Evolutionary conservation across 1,139 yeast genomes (phyloP).

Genomic region (Debaryomyces fabryi): DNA sequence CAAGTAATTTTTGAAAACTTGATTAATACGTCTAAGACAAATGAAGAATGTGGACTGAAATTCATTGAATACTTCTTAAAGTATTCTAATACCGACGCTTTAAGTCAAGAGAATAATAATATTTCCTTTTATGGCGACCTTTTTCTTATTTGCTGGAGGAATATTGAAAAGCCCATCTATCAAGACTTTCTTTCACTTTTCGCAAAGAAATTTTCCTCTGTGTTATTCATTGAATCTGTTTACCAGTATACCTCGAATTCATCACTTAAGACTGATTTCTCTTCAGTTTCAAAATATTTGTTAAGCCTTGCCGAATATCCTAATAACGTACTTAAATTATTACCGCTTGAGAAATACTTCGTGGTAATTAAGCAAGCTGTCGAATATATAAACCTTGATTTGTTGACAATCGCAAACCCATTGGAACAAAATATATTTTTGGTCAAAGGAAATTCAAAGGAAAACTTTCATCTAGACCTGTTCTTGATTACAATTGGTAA

Average conservation of each 20-base stretch:
- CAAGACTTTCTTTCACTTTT: constrained; percentile 8
- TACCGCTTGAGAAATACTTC: constrained; percentile 18
- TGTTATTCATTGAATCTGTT: constrained; percentile 16
- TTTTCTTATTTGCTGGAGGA: constrained; percentile 11
- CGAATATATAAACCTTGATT: constrained; percentile 13
- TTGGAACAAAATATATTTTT: constrained; percentile 44
- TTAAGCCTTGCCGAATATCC: constrained; percentile 10
- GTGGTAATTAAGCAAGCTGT: constrained; percentile 16
- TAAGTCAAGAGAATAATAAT: not conserved
- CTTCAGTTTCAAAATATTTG: constrained; percentile 19
- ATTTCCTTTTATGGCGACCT: constrained; percentile 1
- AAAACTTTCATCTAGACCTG: constrained; percentile 6
- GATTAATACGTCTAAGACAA: constrained; percentile 11
- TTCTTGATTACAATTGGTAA: constrained; percentile 16
- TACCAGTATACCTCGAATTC: constrained; percentile 20
- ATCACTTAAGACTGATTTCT: constrained; percentile 16
- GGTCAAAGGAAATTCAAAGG: constrained; percentile 15
- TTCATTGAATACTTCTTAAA: constrained; percentile 14
- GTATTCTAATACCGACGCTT: not conserved
- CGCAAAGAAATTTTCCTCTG: not conserved
- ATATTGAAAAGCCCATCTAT: constrained; percentile 3
- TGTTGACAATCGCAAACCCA: constrained; percentile 49
- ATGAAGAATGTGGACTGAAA: constrained; percentile 10
- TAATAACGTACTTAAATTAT: not conserved
- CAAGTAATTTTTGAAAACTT: constrained; percentile 17